Evolutionary conservation across 169 alveolate genomes (phyloP).

Genomic region (Cyclospora cayetanensis): DNA sequence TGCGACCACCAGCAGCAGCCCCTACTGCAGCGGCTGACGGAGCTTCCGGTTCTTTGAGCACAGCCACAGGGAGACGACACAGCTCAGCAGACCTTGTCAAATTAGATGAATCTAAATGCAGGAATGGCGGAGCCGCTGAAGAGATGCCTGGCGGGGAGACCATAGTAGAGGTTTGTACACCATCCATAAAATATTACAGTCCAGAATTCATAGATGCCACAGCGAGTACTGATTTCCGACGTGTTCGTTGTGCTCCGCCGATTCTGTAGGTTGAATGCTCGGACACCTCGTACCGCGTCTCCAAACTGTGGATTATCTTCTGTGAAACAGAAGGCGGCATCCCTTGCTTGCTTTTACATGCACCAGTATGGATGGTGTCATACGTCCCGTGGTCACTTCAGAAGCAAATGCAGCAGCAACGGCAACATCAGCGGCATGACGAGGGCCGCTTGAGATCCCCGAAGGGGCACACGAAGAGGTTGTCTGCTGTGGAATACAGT

Average conservation of each 20-base stretch:
- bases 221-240: no score
- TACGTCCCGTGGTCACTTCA: slow-evolving; percentile 23
- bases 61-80: background rate
- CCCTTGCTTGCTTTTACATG: slow-evolving; percentile 65
- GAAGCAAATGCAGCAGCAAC: slow-evolving; percentile 31
- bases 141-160: background rate
- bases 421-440: background rate
- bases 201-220: no score
- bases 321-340: slow-evolving; percentile 39
- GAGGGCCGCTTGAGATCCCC: no score
- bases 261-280: slow-evolving; percentile 32
- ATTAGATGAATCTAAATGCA: background rate
- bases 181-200: no score
- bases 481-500: slow-evolving; percentile 30
- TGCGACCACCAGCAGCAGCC: background rate
- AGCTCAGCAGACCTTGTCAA: slow-evolving; percentile 2
- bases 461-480: background rate
- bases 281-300: background rate
- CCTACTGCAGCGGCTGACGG: background rate
- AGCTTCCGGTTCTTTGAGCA: background rate
- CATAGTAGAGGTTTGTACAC: slow-evolving; percentile 43
- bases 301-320: slow-evolving; percentile 46
- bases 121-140: background rate
- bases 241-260: background rate
- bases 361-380: slow-evolving; percentile 68